Evolutionary conservation across 2,329 filamentous ascomycete genomes (phyloP).

Genomic region (Fonsecaea erecta): DNA sequence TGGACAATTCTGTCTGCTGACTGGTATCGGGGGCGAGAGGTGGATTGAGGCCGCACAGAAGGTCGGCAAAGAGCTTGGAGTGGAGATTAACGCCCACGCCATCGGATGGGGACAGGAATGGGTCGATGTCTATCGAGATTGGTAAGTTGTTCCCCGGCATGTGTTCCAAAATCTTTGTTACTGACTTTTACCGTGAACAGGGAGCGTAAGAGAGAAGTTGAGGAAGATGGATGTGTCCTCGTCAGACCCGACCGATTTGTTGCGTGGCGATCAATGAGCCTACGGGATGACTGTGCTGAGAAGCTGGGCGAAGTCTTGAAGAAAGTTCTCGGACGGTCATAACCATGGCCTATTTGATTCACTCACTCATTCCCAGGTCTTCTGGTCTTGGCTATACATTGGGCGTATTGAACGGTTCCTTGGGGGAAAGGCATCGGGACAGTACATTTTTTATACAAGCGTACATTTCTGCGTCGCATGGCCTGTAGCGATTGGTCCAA

Average conservation of each 20-base stretch:
- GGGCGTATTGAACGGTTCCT: not conserved
- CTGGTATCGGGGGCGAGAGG: constrained; percentile 59
- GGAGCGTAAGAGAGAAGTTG: constrained; percentile 56
- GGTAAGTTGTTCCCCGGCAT: constrained; percentile 44
- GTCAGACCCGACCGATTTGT: constrained; percentile 65
- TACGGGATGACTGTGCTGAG: constrained; percentile 24
- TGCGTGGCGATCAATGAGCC: constrained; percentile 53
- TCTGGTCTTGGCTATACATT: not conserved
- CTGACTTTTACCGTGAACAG: constrained; percentile 7
- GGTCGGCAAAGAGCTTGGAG: constrained; percentile 47
- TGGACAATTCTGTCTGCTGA: constrained; percentile 57
- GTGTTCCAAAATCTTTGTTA: not conserved
- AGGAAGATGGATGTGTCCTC: constrained; percentile 63
- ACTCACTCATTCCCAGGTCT: not conserved
- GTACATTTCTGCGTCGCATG: not conserved
- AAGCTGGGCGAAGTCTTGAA: constrained; percentile 28
- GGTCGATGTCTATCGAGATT: constrained; percentile 67
- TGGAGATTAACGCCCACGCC: constrained; percentile 56
- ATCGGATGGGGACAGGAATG: constrained; percentile 65
- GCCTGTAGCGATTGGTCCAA: not conserved
- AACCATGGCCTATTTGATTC: not conserved
- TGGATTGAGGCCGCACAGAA: constrained; percentile 59
- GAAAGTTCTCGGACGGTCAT: constrained; percentile 25
- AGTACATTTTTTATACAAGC: not conserved
- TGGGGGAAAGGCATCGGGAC: not conserved